phyloP scores from a whole-genome alignment of 768 basidiomycete genomes.

The Cystobasidium onofrii region DNA sequence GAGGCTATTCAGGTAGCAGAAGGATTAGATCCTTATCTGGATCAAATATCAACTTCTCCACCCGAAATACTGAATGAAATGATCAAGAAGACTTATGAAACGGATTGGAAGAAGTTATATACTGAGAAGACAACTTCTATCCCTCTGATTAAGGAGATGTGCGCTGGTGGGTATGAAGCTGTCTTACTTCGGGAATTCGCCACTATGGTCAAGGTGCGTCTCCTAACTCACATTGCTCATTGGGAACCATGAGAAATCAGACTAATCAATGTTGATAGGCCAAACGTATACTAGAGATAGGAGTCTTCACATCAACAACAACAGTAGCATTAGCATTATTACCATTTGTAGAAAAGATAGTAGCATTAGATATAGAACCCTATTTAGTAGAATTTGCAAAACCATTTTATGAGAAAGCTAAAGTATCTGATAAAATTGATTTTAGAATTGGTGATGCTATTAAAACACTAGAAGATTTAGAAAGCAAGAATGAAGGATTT shows the following conservation, averaged over 20 bases:
- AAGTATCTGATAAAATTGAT: slow-evolving; percentile 38
- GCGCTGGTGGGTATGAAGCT: slow-evolving; percentile 37
- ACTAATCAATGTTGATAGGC: slow-evolving; percentile 10
- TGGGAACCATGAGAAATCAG: not conserved
- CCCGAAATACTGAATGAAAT: slow-evolving; percentile 34
- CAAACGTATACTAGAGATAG: slow-evolving; percentile 36
- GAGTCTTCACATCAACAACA: slow-evolving; percentile 37
- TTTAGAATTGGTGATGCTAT: slow-evolving; percentile 35
- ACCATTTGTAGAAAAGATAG: slow-evolving; percentile 48
- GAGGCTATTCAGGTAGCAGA: slow-evolving; percentile 31
- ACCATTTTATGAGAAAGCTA: slow-evolving; percentile 36
- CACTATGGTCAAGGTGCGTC: slow-evolving; percentile 12
- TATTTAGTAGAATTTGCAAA: slow-evolving; percentile 30
- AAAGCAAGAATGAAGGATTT: slow-evolving; percentile 22
- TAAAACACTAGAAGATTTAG: slow-evolving; percentile 33
- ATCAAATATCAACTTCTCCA: slow-evolving; percentile 27
- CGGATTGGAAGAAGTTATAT: slow-evolving; percentile 34
- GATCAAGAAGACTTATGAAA: slow-evolving; percentile 29
- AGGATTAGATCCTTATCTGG: slow-evolving; percentile 34
- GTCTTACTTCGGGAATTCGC: slow-evolving; percentile 34
- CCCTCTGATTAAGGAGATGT: slow-evolving; percentile 33
- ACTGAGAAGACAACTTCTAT: slow-evolving; percentile 23
- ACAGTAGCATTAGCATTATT: slow-evolving; percentile 46
- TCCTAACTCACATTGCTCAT: not conserved
- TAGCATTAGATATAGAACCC: slow-evolving; percentile 44